Evolutionary conservation across 78 protist genomes (phyloP), one percentile per base, ranked within the genome.

Genomic region (Protostelium mycophagum): DNA sequence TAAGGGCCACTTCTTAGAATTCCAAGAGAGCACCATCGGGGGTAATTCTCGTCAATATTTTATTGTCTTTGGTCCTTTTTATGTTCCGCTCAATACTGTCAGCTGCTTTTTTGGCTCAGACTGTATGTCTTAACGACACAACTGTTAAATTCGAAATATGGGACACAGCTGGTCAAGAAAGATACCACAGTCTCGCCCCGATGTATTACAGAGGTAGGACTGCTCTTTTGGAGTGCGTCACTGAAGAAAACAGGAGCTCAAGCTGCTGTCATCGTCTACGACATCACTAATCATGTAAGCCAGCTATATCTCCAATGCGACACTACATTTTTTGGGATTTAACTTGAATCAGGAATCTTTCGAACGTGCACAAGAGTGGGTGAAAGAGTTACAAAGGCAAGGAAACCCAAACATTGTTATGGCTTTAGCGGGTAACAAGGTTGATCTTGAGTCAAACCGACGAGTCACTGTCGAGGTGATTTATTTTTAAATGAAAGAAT

Each of bases 401-500:
- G 99, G 98, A 23, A 93, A 90, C 83, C 98, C 98, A 38, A 96
- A 97, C 89, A 95, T 96, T 28, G 97, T 98, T 63, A 97, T 99
- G 10, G 99, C 98, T 1, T 94, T 99, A 31, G 98, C 98, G 0
- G 99, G 99, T 63, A 99, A 99, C 94, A 99, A 99, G 94, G 38
- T 91, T n/a, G 99, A 99, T 92, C 88, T 98, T 36, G 91, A 88
- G 23, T 93, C 94, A 10, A 96, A 96, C 96, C 94, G 96, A 38
- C 89, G 90, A 37, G 97, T 96, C 36, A 86, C 88, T 37, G 83
- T 85, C 25, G 96, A 94, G 38, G 95, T 92, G 88, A 34, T n/a
- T n/a, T n/a, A n/a, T n/a, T n/a, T n/a, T n/a, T n/a, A n/a, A n/a
- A n/a, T n/a, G 92, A 87, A 83, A 83, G 34, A 31, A 83, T 51